Evolutionary conservation across 306 rosid genomes (phyloP).

Genomic region (Alnus rubra): DNA sequence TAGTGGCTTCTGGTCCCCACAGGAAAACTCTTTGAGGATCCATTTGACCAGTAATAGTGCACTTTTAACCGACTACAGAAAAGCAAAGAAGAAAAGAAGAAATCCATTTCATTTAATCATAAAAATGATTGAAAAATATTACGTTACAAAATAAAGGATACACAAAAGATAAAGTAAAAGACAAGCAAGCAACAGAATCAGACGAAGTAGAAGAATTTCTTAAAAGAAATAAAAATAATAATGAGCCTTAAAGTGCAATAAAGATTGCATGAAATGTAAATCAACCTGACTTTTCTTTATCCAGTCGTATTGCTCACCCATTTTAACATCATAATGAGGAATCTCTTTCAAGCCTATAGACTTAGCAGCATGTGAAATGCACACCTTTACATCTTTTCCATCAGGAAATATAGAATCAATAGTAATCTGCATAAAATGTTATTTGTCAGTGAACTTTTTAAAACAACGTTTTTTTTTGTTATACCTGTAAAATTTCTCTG

Average conservation of each 20-base stretch:
- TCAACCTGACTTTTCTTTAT: slow-evolving; percentile 68
- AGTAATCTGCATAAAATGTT: slow-evolving; percentile 51
- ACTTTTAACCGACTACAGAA: slow-evolving; percentile 1
- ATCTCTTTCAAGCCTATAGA: slow-evolving; percentile 81
- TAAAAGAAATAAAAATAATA: background rate
- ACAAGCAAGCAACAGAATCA: background rate
- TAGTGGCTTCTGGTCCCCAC: slow-evolving; percentile 6
- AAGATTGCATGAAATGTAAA: slow-evolving; percentile 11
- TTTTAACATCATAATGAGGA: slow-evolving; percentile 61
- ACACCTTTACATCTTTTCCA: slow-evolving; percentile 51
- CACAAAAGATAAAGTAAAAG: background rate
- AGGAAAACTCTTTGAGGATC: background rate
- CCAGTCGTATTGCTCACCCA: slow-evolving; percentile 73
- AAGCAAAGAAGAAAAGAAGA: background rate
- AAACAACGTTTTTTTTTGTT: background rate
- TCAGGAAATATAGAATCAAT: slow-evolving; percentile 65
- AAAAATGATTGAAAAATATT: background rate
- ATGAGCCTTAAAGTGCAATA: background rate
- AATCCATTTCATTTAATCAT: background rate
- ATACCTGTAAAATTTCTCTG: background rate
- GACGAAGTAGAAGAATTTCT: background rate
- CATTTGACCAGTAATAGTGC: background rate
- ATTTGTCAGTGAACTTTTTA: slow-evolving; percentile 1
- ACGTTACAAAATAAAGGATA: background rate
- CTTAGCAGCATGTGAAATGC: slow-evolving; percentile 71